Base-by-base conservation (phyloP, 805 yeast genomes). In the Lipomyces yamanashiensis region DNA sequence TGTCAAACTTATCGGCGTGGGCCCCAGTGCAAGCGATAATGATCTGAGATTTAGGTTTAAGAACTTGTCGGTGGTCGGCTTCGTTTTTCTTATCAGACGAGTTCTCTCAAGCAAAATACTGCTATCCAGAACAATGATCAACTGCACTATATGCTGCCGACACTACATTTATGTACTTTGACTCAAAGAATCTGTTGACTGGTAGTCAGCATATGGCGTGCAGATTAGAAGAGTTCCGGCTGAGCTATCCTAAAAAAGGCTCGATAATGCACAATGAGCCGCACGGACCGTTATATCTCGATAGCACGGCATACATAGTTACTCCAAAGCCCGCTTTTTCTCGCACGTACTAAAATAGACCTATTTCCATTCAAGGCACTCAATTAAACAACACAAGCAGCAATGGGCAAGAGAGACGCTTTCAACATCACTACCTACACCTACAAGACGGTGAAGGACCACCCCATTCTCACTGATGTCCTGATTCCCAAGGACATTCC, bases 401-500 rank as follows among this genome's bases (percentile, higher is more conserved):
- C 15, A 40, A 54, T 53, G 49, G 51, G 55, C 13, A 52, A 59
- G 36, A 28, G 36, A n/a, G 61, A 58, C 34, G 49, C 54, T 17
- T 61, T 61, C 59, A 33, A 61, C 57, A 37, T 34, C 9, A 43
- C 54, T 36, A 48, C 64, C 9, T 39, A 50, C 34, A 23, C 43
- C 23, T 61, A 44, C 41, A 54, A 54, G 49, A 61, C 17, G 44
- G 57, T 61, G 17, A 28, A 40, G 21, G 57, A 40, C 40, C 39
- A 34, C 21, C 39, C 41, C 17, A 48, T 61, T 23, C 36, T 23
- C 33, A 47, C 58, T 21, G 64, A 55, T 39, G 49, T 56, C 23
- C 49, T 50, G 36, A 23, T 56, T 50, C 64, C 64, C 23, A 61
- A 55, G 43, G 56, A 40, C 21, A 48, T 56, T 33, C 41, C 60